A percentile compares a stretch with the other conserved stretches of the same genome.
phyloP scores from a whole-genome alignment of 768 basidiomycete species.

The Boletellus ananas region DNA sequence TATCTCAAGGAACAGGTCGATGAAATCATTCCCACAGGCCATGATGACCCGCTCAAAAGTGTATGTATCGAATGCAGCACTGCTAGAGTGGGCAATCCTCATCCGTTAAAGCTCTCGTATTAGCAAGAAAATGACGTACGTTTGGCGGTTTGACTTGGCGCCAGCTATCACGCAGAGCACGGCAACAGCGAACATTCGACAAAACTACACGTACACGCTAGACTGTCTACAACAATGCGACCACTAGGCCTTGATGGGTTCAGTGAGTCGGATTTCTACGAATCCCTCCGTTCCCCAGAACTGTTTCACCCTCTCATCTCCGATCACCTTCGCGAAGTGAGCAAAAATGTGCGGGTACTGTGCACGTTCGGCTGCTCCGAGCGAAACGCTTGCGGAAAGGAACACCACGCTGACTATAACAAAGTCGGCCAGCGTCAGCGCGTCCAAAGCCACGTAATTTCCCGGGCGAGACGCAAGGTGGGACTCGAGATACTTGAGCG shows the following conservation, averaged over 20 bases:
- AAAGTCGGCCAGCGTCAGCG: slow-evolving; percentile 19
- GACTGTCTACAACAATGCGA: too few relatives aligned
- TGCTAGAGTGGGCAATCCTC: too few relatives aligned
- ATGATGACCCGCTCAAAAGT: not conserved
- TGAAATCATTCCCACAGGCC: not conserved
- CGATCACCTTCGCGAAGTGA: slow-evolving; percentile 13
- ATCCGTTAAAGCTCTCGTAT: too few relatives aligned
- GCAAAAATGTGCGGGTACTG: slow-evolving; percentile 12
- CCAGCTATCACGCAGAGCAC: too few relatives aligned
- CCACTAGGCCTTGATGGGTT: not conserved
- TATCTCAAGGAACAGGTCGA: not conserved
- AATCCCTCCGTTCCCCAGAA: slow-evolving; percentile 10
- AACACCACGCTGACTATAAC: slow-evolving; percentile 2
- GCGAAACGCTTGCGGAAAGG: not conserved
- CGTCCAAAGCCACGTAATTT: slow-evolving; percentile 9
- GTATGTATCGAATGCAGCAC: too few relatives aligned
- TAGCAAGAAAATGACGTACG: too few relatives aligned
- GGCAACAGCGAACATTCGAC: too few relatives aligned
- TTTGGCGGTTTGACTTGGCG: too few relatives aligned
- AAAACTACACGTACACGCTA: too few relatives aligned
- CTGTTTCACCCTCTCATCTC: slow-evolving; percentile 7
- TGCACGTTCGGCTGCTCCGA: slow-evolving; percentile 13
- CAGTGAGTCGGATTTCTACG: not conserved
- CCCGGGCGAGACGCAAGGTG: slow-evolving; percentile 3
- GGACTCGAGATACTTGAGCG: slow-evolving; percentile 12